These are phyloP conservation scores for Tetrapyrgos nigripes DNA, from an alignment of 1,284 basidiomycete species.

Conservation along the genomic window DNA sequence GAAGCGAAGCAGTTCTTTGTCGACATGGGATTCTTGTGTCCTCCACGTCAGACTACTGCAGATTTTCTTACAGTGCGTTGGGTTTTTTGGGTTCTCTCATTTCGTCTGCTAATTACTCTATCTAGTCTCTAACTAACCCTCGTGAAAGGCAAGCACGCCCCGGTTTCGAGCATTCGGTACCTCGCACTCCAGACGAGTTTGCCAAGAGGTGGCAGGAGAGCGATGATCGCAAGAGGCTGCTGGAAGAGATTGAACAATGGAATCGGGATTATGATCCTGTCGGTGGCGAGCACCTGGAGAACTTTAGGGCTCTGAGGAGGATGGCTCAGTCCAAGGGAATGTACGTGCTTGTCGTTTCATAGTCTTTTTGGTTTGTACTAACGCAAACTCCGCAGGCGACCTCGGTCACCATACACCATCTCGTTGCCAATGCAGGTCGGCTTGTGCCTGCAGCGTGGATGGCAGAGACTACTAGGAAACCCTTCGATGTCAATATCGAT, in stretches of 20 bases:
- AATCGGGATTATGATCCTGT: slow-evolving; percentile 39
- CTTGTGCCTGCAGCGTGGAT: slow-evolving; percentile 59
- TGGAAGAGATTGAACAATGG: slow-evolving; percentile 40
- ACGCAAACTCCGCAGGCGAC: slow-evolving; percentile 11
- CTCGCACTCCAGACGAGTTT: slow-evolving; percentile 63
- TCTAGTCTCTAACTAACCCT: slow-evolving; percentile 58
- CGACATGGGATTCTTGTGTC: slow-evolving; percentile 69
- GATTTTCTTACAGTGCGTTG: slow-evolving; percentile 58
- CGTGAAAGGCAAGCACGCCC: slow-evolving; percentile 54
- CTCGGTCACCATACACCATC: slow-evolving; percentile 41
- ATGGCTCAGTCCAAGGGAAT: slow-evolving; percentile 45
- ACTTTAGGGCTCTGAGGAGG: slow-evolving; percentile 42
- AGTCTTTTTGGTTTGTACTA: slow-evolving; percentile 26
- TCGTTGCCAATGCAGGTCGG: slow-evolving; percentile 56
- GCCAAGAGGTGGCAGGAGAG: slow-evolving; percentile 39
- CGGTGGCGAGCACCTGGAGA: slow-evolving; percentile 39
- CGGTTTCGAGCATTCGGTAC: slow-evolving; percentile 53
- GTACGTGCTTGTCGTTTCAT: slow-evolving; percentile 34
- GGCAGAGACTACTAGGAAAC: slow-evolving; percentile 61
- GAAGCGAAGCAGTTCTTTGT: slow-evolving; percentile 70
- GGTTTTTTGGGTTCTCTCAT: background rate
- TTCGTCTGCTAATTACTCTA: background rate
- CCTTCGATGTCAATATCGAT: slow-evolving; percentile 20
- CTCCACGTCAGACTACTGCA: slow-evolving; percentile 65
- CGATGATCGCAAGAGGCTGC: slow-evolving; percentile 36